phyloP scores from a whole-genome alignment of 1,284 basidiomycete genomes.

The Malassezia sp. region DNA sequence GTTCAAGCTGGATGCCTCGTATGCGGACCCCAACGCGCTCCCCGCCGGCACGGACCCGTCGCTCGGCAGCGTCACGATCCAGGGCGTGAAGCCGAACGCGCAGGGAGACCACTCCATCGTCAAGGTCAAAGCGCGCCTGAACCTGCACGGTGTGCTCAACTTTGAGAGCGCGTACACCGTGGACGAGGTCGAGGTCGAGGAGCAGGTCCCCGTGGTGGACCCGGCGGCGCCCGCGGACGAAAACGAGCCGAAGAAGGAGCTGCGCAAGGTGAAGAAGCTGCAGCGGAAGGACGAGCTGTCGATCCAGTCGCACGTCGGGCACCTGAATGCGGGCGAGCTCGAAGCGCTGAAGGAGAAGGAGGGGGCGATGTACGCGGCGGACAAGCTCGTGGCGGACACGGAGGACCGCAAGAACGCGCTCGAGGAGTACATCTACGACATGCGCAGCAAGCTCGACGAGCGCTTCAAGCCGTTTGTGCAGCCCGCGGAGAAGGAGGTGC shows the following conservation, averaged over 20 bases:
- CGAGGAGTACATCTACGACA: slow-evolving; percentile 46
- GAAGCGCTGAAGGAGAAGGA: slow-evolving; percentile 40
- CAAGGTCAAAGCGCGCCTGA: slow-evolving; percentile 46
- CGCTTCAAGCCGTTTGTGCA: slow-evolving; percentile 37
- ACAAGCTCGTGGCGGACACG: slow-evolving; percentile 46
- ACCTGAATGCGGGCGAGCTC: slow-evolving; percentile 12
- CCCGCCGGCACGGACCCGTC: slow-evolving; percentile 41
- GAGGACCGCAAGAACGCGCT: slow-evolving; percentile 46
- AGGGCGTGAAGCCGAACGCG: slow-evolving; percentile 42
- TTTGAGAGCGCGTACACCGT: slow-evolving; percentile 45
- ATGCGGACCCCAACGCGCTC: slow-evolving; percentile 31
- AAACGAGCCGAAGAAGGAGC: slow-evolving; percentile 39
- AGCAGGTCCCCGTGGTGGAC: slow-evolving; percentile 40
- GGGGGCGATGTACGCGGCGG: slow-evolving; percentile 40
- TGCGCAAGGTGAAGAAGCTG: slow-evolving; percentile 44
- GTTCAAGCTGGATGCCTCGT: slow-evolving; percentile 41
- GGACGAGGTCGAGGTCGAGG: slow-evolving; percentile 46
- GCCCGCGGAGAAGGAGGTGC: slow-evolving; percentile 41
- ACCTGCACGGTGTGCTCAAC: slow-evolving; percentile 45
- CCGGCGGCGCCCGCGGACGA: slow-evolving; percentile 18
- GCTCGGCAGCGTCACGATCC: slow-evolving; percentile 41
- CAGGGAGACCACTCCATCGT: slow-evolving; percentile 45
- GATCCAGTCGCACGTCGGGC: slow-evolving; percentile 29
- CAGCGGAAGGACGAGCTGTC: slow-evolving; percentile 43
- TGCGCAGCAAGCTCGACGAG: slow-evolving; percentile 43